phyloP scores from a whole-genome alignment of 495 filamentous ascomycete genomes.

The Penicillium steckii region DNA sequence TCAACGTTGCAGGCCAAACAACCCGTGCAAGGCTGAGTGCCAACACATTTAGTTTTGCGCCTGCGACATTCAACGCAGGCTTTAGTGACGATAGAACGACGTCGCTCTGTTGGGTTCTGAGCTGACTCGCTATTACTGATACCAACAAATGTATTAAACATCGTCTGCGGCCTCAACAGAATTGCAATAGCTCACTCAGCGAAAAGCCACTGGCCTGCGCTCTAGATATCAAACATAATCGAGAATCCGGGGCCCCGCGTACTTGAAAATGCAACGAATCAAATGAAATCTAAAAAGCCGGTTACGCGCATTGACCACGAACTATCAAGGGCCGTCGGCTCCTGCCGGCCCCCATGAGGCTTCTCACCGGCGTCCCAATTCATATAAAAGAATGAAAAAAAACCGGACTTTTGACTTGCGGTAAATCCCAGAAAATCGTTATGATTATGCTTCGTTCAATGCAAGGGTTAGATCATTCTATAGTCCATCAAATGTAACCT shows the following conservation, averaged over 20 bases:
- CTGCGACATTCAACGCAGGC: conserved; percentile 16
- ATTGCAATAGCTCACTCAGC: not conserved
- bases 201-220: not conserved
- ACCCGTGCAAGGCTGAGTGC: conserved; percentile 14
- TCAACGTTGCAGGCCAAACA: conserved; percentile 16
- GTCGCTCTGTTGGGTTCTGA: conserved; percentile 6
- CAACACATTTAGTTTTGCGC: conserved; percentile 16
- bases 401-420: not conserved
- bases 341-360: not conserved
- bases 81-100: conserved; percentile 13
- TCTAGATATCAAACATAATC: conserved; percentile 2
- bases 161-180: not conserved
- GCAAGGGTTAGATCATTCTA: not conserved
- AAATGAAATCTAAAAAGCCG: not conserved
- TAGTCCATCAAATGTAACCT: not conserved
- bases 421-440: not conserved
- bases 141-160: conserved; percentile 18
- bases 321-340: not conserved
- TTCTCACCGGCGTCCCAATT: not conserved
- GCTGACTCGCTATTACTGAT: conserved; percentile 1
- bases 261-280: not conserved
- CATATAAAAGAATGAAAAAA: not conserved
- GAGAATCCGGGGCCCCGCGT: conserved; percentile 16
- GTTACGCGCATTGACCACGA: conserved; percentile 7
- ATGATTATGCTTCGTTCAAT: not conserved